Percentiles rank a stretch among this genome's conserved stretches.
These are phyloP conservation scores for Kwoniella dejecticola DNA, from an alignment of 768 basidiomycete genomes.

Conservation along the genomic window DNA sequence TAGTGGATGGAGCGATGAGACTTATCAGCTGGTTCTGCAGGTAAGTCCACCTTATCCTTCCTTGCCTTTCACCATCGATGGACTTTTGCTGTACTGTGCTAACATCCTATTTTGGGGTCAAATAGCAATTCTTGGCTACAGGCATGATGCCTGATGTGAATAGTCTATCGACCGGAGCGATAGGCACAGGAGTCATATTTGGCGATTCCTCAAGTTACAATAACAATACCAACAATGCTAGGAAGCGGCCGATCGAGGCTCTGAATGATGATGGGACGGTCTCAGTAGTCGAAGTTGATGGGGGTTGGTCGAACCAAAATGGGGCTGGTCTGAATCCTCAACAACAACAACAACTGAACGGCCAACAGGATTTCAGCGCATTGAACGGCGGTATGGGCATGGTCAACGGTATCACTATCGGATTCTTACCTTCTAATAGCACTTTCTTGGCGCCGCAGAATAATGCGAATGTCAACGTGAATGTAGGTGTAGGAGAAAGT, in stretches of 20 bases:
- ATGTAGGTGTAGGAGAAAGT: not conserved
- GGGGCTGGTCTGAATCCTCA: not conserved
- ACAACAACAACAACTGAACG: slow-evolving; percentile 3
- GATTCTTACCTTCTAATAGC: slow-evolving; percentile 1
- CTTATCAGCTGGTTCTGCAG: slow-evolving; percentile 77
- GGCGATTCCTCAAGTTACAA: slow-evolving; percentile 22
- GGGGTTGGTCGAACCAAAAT: not conserved
- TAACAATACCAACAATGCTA: not conserved
- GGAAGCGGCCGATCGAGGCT: slow-evolving; percentile 34
- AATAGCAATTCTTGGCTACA: slow-evolving; percentile 44
- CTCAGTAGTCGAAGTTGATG: not conserved
- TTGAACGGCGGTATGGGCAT: not conserved
- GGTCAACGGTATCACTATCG: slow-evolving; percentile 4
- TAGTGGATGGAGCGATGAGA: slow-evolving; percentile 85
- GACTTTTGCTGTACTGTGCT: not conserved
- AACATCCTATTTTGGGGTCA: not conserved
- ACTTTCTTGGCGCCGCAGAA: not conserved
- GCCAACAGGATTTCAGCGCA: not conserved
- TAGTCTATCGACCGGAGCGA: slow-evolving; percentile 27
- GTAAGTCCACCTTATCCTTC: slow-evolving; percentile 4
- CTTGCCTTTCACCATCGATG: too few species aligned
- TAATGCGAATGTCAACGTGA: not conserved
- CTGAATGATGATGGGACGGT: slow-evolving; percentile 25
- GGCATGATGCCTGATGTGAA: slow-evolving; percentile 43
- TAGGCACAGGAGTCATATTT: slow-evolving; percentile 40